These are phyloP conservation scores for Arachis monticola DNA, from an alignment of 331 rosid species.

Conservation along the genomic window DNA sequence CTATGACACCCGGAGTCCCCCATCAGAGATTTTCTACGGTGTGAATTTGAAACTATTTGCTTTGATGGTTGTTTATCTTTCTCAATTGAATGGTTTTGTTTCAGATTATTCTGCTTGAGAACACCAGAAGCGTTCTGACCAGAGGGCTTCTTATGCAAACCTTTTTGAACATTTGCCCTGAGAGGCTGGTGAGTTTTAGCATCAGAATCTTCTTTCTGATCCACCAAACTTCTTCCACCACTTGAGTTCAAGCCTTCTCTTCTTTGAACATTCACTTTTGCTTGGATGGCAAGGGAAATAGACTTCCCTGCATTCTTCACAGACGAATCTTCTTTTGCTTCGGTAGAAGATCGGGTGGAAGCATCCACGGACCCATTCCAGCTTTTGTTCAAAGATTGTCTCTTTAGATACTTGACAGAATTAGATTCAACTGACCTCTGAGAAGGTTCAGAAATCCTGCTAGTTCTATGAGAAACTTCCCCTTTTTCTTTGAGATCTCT, in stretches of 20 bases:
- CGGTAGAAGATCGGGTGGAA: conserved; percentile 41
- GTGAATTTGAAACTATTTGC: conserved; percentile 45
- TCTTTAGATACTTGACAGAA: conserved; percentile 63
- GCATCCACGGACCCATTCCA: conserved; percentile 66
- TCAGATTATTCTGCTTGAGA: conserved; percentile 73
- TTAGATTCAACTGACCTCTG: conserved; percentile 62
- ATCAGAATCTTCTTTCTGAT: conserved; percentile 61
- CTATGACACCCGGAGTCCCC: conserved; percentile 57
- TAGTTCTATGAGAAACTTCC: conserved; percentile 51
- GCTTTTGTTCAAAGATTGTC: conserved; percentile 69
- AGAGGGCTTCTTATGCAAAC: conserved; percentile 53
- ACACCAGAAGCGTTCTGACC: conserved; percentile 49
- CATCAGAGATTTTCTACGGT: conserved; percentile 47
- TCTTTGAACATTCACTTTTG: conserved; percentile 84
- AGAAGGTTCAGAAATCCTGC: conserved; percentile 51
- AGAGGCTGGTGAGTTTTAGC: conserved; percentile 48
- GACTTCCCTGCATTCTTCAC: conserved; percentile 58
- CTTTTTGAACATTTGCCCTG: conserved; percentile 51
- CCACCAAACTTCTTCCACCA: conserved; percentile 49
- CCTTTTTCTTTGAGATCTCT: conserved; percentile 60
- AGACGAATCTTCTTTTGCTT: conserved; percentile 52
- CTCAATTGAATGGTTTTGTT: conserved; percentile 59
- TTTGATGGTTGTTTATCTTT: conserved; percentile 59
- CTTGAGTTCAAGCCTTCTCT: conserved; percentile 61
- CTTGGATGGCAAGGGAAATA: conserved; percentile 84